Evolutionary conservation across 768 basidiomycete species (phyloP).

Genomic region (Paxillus involutus): DNA sequence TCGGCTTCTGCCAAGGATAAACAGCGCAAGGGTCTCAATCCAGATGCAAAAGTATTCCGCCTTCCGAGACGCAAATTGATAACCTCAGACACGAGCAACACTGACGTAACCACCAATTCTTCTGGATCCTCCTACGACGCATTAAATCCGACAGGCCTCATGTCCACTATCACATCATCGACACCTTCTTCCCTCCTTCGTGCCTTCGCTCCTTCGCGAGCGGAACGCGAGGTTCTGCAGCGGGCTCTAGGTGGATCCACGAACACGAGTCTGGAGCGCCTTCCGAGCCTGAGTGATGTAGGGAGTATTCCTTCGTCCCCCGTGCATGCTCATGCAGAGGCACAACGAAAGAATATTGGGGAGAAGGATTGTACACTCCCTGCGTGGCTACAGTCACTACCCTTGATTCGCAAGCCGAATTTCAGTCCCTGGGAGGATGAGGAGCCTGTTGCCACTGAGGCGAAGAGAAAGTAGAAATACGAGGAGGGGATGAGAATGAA

Average conservation of each 20-base stretch:
- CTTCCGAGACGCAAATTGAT: constrained; percentile 34
- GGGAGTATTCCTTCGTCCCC: constrained; percentile 73
- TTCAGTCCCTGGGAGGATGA: constrained; percentile 87
- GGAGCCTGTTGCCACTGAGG: constrained; percentile 34
- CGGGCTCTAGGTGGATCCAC: constrained; percentile 74
- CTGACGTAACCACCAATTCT: constrained; percentile 9
- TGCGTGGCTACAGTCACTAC: constrained; percentile 69
- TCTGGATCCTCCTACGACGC: constrained; percentile 43
- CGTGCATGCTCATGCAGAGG: constrained; percentile 45
- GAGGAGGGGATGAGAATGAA: neutral
- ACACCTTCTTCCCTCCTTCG: constrained; percentile 57
- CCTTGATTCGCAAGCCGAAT: constrained; percentile 64
- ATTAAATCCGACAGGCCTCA: constrained; percentile 60
- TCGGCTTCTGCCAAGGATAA: constrained; percentile 44
- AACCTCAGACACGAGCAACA: constrained; percentile 8
- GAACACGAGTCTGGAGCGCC: constrained; percentile 73
- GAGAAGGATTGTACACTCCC: constrained; percentile 42
- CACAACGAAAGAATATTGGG: constrained; percentile 17
- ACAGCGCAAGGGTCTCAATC: constrained; percentile 72
- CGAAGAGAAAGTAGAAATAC: constrained; percentile 21
- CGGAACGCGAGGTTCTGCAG: constrained; percentile 82
- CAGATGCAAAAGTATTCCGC: constrained; percentile 83
- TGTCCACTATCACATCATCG: constrained; percentile 38
- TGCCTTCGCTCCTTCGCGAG: constrained; percentile 86
- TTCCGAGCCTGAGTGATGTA: constrained; percentile 78